Percentiles rank a stretch among this genome's conserved stretches.
Conservation (phyloP, 306 rosid genomes). For the Crotalaria pallida region DNA sequence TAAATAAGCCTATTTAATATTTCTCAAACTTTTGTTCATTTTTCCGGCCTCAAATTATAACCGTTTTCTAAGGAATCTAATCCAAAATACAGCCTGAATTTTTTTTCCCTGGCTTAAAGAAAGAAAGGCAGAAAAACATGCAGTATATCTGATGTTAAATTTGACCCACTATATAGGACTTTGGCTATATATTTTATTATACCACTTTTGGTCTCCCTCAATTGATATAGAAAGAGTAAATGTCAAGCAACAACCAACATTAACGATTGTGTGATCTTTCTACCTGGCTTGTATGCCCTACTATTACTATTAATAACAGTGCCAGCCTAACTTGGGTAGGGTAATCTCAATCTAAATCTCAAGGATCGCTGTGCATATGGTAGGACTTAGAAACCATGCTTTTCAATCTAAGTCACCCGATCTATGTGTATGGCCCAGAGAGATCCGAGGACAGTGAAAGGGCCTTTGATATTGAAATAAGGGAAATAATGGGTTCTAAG, state of each 20-base stretch:
- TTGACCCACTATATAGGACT: conserved; percentile 13
- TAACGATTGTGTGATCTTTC: background rate
- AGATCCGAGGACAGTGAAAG: background rate
- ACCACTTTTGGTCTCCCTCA: conserved; percentile 1
- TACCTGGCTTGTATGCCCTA: background rate
- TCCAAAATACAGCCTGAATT: too few species aligned
- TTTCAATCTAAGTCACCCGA: conserved; percentile 1
- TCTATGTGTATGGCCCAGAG: conserved; percentile 12
- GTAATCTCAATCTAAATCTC: conserved; percentile 7
- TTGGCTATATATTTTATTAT: background rate
- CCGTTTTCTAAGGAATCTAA: too few species aligned
- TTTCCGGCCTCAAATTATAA: too few species aligned
- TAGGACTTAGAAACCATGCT: background rate
- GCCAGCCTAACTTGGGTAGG: conserved; percentile 12
- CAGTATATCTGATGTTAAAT: too few species aligned
- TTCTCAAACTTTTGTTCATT: too few species aligned
- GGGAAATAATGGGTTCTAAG: background rate
- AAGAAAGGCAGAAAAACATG: too few species aligned
- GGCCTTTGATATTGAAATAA: background rate
- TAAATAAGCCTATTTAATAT: too few species aligned
- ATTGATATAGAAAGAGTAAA: conserved; percentile 12
- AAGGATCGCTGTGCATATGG: too few species aligned
- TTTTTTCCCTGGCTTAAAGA: too few species aligned
- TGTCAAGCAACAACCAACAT: conserved; percentile 25
- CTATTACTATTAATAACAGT: background rate